phyloP scores from a whole-genome alignment of 129 eudicot species.

The Helianthus tuberosus region DNA sequence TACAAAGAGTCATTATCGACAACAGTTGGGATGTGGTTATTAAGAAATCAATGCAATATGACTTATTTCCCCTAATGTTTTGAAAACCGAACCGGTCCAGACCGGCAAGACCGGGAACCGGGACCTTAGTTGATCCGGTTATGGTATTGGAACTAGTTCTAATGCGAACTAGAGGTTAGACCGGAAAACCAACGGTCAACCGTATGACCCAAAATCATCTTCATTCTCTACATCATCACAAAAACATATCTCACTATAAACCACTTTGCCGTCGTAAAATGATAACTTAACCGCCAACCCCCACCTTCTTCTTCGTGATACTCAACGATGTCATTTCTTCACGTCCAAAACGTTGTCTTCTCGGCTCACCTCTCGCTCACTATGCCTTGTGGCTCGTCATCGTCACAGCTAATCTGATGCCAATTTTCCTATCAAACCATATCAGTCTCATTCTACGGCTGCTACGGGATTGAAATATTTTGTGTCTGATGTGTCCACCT shows the following conservation, averaged over 20 bases:
- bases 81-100: too few species aligned
- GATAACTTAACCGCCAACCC: too few species aligned
- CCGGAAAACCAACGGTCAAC: constrained; percentile 18
- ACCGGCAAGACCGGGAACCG: too few species aligned
- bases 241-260: constrained; percentile 4
- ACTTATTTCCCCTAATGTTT: too few species aligned
- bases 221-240: background rate
- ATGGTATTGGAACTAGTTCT: too few species aligned
- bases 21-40: too few species aligned
- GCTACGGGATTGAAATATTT: constrained; percentile 27
- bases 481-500: constrained; percentile 37
- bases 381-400: constrained; percentile 37
- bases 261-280: background rate
- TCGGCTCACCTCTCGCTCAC: constrained; percentile 43
- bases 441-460: constrained; percentile 23
- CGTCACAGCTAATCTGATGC: constrained; percentile 39
- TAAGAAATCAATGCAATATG: too few species aligned
- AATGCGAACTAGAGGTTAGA: too few species aligned
- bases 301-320: constrained; percentile 46
- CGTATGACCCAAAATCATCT: constrained; percentile 27
- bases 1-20: too few species aligned
- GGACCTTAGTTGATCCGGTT: too few species aligned
- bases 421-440: constrained; percentile 33
- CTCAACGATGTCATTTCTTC: constrained; percentile 43
- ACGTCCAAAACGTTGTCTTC: constrained; percentile 6